These are phyloP conservation scores for Parafenestella ontariensis DNA, from an alignment of 2,329 filamentous ascomycete genomes.

Conservation along the genomic window DNA sequence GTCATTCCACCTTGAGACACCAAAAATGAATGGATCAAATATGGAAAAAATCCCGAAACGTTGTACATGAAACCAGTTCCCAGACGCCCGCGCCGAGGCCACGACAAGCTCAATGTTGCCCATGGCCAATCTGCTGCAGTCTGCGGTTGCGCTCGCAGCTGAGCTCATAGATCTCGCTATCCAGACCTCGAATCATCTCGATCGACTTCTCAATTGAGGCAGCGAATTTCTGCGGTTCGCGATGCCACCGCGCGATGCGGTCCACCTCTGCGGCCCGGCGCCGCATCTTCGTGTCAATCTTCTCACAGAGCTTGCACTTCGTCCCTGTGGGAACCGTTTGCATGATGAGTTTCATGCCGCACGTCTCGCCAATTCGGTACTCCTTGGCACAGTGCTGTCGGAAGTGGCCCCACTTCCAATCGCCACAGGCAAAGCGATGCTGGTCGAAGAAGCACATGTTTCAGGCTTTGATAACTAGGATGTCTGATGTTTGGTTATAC, in stretches of 20 bases:
- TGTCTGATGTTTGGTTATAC: conserved; percentile 34
- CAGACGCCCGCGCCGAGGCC: conserved; percentile 38
- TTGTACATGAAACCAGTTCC: conserved; percentile 46
- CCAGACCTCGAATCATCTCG: conserved; percentile 75
- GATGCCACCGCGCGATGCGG: conserved; percentile 78
- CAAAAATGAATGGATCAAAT: conserved; percentile 44
- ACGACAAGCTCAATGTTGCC: conserved; percentile 29
- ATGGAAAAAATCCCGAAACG: conserved; percentile 34
- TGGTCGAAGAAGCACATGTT: conserved; percentile 97
- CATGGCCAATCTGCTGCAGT: conserved; percentile 44
- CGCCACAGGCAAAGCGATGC: conserved; percentile 82
- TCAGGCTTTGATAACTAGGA: conserved; percentile 41
- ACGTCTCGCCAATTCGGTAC: conserved; percentile 95
- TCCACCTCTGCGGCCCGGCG: conserved; percentile 75
- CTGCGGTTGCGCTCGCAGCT: conserved; percentile 59
- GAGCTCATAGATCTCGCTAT: conserved; percentile 72
- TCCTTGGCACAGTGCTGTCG: conserved; percentile 92
- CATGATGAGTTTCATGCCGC: conserved; percentile 90
- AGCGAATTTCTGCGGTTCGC: conserved; percentile 68
- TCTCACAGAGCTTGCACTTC: conserved; percentile 85
- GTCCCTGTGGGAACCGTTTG: conserved; percentile 68
- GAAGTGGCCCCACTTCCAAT: conserved; percentile 95
- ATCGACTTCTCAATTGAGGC: conserved; percentile 71
- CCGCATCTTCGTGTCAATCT: conserved; percentile 84
- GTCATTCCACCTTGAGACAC: conserved; percentile 36